Conservation (phyloP, 2,329 filamentous ascomycete genomes). For the Endoconidiophora polonica region DNA sequence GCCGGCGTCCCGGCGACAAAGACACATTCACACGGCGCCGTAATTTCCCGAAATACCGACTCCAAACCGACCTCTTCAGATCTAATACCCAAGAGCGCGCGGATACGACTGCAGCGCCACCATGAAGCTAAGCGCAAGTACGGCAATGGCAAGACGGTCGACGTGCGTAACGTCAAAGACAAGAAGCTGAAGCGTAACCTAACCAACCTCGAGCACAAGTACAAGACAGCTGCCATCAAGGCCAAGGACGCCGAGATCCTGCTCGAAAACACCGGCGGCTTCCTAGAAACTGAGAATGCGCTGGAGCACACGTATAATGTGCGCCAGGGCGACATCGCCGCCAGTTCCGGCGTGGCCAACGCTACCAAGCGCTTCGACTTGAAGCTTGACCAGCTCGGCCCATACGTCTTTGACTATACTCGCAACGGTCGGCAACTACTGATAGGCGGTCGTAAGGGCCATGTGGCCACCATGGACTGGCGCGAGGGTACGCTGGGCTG, state of each 20-base stretch:
- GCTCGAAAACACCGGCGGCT: constrained; percentile 70
- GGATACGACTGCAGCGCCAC: constrained; percentile 33
- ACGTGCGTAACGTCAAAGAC: constrained; percentile 59
- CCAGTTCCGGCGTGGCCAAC: constrained; percentile 60
- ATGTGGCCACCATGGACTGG: constrained; percentile 96
- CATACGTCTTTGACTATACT: constrained; percentile 79
- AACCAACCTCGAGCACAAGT: constrained; percentile 62
- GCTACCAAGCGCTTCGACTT: constrained; percentile 89
- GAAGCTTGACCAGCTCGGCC: constrained; percentile 65
- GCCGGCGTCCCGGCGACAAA: constrained; percentile 5
- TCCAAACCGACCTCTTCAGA: constrained; percentile 17
- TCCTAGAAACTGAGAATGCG: constrained; percentile 74
- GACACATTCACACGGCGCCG: constrained; percentile 3
- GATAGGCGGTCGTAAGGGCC: constrained; percentile 76
- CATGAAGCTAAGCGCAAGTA: constrained; percentile 58
- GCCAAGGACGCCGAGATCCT: constrained; percentile 94
- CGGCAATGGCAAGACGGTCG: constrained; percentile 64
- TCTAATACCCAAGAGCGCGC: constrained; percentile 34
- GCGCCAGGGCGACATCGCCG: constrained; percentile 68
- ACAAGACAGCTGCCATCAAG: constrained; percentile 61
- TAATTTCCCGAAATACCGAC: not conserved
- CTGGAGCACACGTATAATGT: constrained; percentile 88
- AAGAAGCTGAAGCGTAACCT: constrained; percentile 78
- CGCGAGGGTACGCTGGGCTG: constrained; percentile 77
- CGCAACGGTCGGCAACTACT: constrained; percentile 76